Evolutionary conservation across 139 green algal species (phyloP).

Genomic region (Coelastrella sp.): DNA sequence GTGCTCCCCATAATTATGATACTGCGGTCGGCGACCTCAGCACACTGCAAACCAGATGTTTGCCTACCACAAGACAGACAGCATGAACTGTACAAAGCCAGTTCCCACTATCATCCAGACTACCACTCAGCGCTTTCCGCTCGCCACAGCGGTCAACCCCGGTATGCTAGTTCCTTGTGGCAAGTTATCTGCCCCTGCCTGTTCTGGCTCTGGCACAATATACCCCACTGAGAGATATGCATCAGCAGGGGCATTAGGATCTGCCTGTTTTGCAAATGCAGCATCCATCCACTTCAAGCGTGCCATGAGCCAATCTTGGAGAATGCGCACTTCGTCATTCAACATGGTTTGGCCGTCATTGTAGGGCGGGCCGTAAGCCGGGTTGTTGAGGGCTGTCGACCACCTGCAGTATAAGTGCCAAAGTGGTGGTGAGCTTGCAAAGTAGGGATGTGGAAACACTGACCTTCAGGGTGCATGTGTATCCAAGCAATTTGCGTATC

Average conservation of each 20-base stretch:
- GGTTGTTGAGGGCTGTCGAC: background rate
- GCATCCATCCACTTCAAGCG: conserved; percentile 61
- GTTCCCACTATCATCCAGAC: too few species aligned
- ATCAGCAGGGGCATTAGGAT: background rate
- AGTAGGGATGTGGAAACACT: background rate
- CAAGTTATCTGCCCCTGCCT: background rate
- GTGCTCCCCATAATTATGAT: too few species aligned
- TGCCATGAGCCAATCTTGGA: conserved; percentile 54
- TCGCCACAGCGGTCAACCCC: too few species aligned
- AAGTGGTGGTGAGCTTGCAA: background rate
- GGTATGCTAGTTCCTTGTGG: too few species aligned
- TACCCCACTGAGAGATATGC: conserved; percentile 40
- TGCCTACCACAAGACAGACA: too few species aligned
- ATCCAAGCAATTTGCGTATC: background rate
- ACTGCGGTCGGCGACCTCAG: too few species aligned
- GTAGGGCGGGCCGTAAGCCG: background rate
- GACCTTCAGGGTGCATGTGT: too few species aligned
- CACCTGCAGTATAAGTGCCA: background rate
- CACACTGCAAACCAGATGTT: too few species aligned
- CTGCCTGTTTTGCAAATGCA: conserved; percentile 39
- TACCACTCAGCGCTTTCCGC: too few species aligned
- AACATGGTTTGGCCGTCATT: background rate
- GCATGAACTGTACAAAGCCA: too few species aligned
- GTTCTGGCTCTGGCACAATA: background rate
- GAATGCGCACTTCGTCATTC: background rate